A percentile compares a stretch with the other conserved stretches of the same genome.
These are phyloP conservation scores for Xylariaceae sp. DNA, from an alignment of 2,329 filamentous ascomycete genomes.

Conservation along the genomic window DNA sequence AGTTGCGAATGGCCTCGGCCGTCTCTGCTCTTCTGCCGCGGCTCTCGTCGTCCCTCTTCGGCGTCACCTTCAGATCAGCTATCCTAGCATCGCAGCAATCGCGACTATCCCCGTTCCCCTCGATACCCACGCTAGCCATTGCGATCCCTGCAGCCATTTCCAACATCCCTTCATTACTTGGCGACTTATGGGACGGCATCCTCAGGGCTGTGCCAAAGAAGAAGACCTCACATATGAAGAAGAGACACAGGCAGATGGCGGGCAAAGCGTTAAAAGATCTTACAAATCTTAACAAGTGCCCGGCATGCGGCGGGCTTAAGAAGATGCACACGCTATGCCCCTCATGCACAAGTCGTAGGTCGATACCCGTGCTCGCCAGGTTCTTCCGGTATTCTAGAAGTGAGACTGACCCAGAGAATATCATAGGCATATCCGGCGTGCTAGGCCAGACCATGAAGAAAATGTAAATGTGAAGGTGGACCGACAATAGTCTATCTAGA, in stretches of 20 bases:
- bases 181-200: conserved; percentile 87
- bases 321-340: conserved; percentile 84
- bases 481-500: conserved; percentile 1
- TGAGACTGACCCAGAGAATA: conserved; percentile 1
- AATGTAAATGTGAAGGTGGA: conserved; percentile 6
- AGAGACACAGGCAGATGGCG: conserved; percentile 86
- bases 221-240: conserved; percentile 96
- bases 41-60: conserved; percentile 40
- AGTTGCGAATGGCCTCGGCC: conserved; percentile 36
- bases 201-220: conserved; percentile 94
- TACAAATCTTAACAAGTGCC: conserved; percentile 79
- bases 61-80: conserved; percentile 40
- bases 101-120: conserved; percentile 36
- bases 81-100: conserved; percentile 41
- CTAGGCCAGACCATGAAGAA: conserved; percentile 24
- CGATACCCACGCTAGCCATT: conserved; percentile 50
- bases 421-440: conserved; percentile 24
- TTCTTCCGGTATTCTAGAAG: neutral
- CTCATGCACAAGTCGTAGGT: conserved; percentile 75
- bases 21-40: conserved; percentile 52
- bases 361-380: neutral
- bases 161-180: conserved; percentile 63
- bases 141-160: conserved; percentile 57
- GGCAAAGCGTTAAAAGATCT: conserved; percentile 93
- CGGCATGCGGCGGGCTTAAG: conserved; percentile 82